phyloP scores from a whole-genome alignment of 75 land plant species.

The Picea glauca region DNA sequence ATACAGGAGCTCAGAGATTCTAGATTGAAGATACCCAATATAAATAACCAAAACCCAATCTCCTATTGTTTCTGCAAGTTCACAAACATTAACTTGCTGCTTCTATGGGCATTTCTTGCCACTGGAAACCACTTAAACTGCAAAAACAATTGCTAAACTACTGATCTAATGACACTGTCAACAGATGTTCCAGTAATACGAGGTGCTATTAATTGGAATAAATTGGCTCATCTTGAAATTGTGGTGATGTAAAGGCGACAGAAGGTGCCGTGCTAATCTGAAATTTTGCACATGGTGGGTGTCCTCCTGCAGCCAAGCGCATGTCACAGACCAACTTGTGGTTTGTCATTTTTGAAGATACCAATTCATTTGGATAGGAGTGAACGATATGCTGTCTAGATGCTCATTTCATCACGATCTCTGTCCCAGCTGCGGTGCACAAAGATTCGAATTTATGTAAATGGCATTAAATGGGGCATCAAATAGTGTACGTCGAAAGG shows the following conservation, averaged over 20 bases:
- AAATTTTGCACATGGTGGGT: constrained; percentile 1
- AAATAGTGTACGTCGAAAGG: too few relatives aligned
- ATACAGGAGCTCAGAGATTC: not conserved
- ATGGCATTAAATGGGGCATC: too few relatives aligned
- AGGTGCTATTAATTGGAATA: not conserved
- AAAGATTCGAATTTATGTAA: too few relatives aligned
- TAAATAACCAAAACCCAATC: not conserved
- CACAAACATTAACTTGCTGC: not conserved
- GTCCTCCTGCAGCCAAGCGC: too few relatives aligned
- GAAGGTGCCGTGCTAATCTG: not conserved
- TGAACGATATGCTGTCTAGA: too few relatives aligned
- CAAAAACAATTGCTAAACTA: not conserved
- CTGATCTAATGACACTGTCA: not conserved
- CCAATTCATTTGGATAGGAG: not conserved
- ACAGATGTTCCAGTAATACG: not conserved
- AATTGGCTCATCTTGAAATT: not conserved
- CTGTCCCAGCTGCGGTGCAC: too few relatives aligned
- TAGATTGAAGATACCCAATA: not conserved
- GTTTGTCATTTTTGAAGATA: not conserved
- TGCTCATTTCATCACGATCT: too few relatives aligned
- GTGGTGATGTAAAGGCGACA: not conserved
- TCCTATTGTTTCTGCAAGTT: not conserved
- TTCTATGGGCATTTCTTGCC: not conserved
- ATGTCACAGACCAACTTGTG: not conserved
- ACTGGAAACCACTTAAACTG: not conserved